Conservation (phyloP, 1,139 yeast genomes). For the Entelexis sorbosivorans region DNA sequence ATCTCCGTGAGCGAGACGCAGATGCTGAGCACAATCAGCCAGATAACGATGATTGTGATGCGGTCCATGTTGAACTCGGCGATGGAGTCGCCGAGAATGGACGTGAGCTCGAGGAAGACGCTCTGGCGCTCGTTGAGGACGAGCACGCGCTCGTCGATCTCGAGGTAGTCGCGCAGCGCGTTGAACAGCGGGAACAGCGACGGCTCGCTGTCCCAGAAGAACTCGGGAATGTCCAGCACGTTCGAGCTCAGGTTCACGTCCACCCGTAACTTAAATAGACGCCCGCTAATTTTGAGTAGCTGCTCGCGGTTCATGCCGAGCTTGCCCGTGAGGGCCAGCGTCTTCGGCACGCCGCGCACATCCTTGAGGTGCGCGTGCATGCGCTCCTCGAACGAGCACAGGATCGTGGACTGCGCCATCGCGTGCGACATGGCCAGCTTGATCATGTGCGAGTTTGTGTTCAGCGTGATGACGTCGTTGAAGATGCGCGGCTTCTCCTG, state of each 20-base stretch:
- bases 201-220: conserved; percentile 94
- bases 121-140: conserved; percentile 88
- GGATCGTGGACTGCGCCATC: conserved; percentile 88
- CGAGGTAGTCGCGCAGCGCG: conserved; percentile 85
- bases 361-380: conserved; percentile 77
- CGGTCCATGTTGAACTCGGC: conserved; percentile 87
- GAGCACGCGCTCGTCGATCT: conserved; percentile 86
- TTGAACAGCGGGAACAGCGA: conserved; percentile 82
- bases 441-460: conserved; percentile 85
- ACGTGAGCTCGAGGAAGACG: conserved; percentile 86
- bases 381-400: conserved; percentile 81
- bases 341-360: conserved; percentile 77
- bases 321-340: conserved; percentile 80
- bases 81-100: conserved; percentile 83
- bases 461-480: conserved; percentile 84
- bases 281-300: conserved; percentile 76
- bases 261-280: conserved; percentile 75
- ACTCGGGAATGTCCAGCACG: conserved; percentile 87
- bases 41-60: conserved; percentile 81
- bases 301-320: conserved; percentile 71
- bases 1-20: conserved; percentile 56
- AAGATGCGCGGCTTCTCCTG: conserved; percentile 72
- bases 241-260: conserved; percentile 88
- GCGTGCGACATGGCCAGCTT: conserved; percentile 92
- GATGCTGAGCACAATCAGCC: conserved; percentile 68